phyloP scores from a whole-genome alignment of 805 yeast species.

The Metschnikowia lunata region DNA sequence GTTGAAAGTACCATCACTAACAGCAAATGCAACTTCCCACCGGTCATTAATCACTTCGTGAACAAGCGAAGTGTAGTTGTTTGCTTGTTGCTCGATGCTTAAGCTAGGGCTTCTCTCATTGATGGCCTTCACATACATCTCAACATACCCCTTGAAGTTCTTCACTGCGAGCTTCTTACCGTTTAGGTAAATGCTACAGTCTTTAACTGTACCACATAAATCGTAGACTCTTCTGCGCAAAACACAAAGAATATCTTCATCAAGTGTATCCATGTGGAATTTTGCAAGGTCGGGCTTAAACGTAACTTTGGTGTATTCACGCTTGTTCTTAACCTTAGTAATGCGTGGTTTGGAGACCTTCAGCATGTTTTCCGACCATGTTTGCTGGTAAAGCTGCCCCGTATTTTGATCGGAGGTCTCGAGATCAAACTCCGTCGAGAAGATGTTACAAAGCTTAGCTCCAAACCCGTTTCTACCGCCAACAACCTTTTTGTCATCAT shows the following conservation, averaged over 20 bases:
- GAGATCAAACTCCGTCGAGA: slow-evolving; percentile 78
- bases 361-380: slow-evolving; percentile 86
- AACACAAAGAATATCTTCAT: slow-evolving; percentile 78
- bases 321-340: slow-evolving; percentile 49
- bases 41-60: slow-evolving; percentile 79
- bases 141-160: slow-evolving; percentile 83
- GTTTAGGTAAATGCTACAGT: slow-evolving; percentile 72
- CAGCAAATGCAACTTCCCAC: slow-evolving; percentile 96
- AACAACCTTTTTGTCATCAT: slow-evolving; percentile 88
- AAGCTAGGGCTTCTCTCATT: slow-evolving; percentile 43
- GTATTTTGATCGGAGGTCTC: slow-evolving; percentile 80
- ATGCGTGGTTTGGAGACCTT: slow-evolving; percentile 73
- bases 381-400: slow-evolving; percentile 66
- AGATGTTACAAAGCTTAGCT: slow-evolving; percentile 94
- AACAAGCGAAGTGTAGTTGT: slow-evolving; percentile 48
- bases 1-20: slow-evolving; percentile 83
- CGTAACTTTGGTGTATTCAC: slow-evolving; percentile 80
- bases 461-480: slow-evolving; percentile 99
- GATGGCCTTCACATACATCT: slow-evolving; percentile 79
- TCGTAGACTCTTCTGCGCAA: slow-evolving; percentile 92
- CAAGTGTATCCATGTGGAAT: slow-evolving; percentile 81
- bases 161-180: slow-evolving; percentile 65
- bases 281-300: slow-evolving; percentile 84
- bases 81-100: slow-evolving; percentile 27
- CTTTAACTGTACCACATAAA: slow-evolving; percentile 88